phyloP scores from a whole-genome alignment of 2,329 filamentous ascomycete species.

The Diaporthe nobilis region DNA sequence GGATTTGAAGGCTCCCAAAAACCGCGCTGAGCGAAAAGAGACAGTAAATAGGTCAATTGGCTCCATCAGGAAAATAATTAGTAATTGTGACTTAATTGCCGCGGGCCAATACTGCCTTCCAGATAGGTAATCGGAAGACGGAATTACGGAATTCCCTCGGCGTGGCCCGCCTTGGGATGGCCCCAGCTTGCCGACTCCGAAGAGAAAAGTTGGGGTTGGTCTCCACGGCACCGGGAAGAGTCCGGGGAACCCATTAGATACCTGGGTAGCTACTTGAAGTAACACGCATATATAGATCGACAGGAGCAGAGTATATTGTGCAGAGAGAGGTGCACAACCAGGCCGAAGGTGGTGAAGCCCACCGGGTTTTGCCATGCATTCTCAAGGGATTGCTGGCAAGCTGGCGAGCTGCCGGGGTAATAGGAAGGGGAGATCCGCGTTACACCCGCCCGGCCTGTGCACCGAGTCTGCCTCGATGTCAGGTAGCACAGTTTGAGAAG shows the following conservation, averaged over 20 bases:
- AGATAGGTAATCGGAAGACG: not conserved
- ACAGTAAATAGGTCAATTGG: not conserved
- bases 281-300: not conserved
- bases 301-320: no score
- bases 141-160: slow-evolving; percentile 6
- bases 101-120: not conserved
- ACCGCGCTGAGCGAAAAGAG: not conserved
- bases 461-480: not conserved
- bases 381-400: not conserved
- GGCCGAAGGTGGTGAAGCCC: not conserved
- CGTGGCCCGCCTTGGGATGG: not conserved
- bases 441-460: slow-evolving; percentile 15
- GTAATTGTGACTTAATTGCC: not conserved
- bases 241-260: not conserved
- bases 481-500: not conserved
- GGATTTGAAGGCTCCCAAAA: not conserved
- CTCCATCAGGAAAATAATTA: not conserved
- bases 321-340: not conserved
- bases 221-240: not conserved
- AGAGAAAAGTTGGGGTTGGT: not conserved
- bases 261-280: no score
- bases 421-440: slow-evolving; percentile 17
- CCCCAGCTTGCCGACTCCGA: not conserved
- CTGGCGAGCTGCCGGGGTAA: not conserved
- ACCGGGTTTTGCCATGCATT: not conserved